These are phyloP conservation scores for Blepharisma japonicum DNA, from an alignment of 73 alveolate genomes.

Conservation along the genomic window DNA sequence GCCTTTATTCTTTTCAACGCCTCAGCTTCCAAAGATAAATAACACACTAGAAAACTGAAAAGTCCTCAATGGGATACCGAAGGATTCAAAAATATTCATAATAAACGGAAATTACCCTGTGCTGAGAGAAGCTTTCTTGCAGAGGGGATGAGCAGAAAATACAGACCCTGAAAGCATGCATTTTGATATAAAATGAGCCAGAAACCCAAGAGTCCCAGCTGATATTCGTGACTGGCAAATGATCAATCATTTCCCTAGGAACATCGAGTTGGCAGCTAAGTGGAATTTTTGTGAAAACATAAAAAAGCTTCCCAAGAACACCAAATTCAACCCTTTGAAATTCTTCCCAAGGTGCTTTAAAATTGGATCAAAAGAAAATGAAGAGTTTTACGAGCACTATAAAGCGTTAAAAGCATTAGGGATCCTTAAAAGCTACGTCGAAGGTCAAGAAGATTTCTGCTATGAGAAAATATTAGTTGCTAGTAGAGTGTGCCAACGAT, in stretches of 20 bases:
- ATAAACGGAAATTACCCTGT: constrained; percentile 9
- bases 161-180: not conserved
- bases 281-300: constrained; percentile 66
- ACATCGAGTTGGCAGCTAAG: constrained; percentile 68
- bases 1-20: no score
- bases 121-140: not conserved
- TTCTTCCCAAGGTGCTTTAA: constrained; percentile 81
- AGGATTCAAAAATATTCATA: not conserved
- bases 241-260: constrained; percentile 70
- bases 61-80: not conserved
- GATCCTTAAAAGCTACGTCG: not conserved
- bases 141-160: constrained; percentile 36
- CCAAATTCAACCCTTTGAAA: constrained; percentile 54
- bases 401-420: not conserved
- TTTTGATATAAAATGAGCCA: constrained; percentile 32
- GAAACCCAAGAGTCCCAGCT: not conserved
- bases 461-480: constrained; percentile 4
- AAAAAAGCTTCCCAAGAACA: constrained; percentile 53
- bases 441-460: not conserved
- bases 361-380: constrained; percentile 50
- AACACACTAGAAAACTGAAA: constrained; percentile 4
- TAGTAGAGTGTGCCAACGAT: constrained; percentile 6
- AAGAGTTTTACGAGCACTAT: constrained; percentile 5
- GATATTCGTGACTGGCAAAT: constrained; percentile 35
- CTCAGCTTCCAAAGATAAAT: no score